Evolutionary conservation across 2,329 filamentous ascomycete genomes (phyloP).

Genomic region (Sarocladium brachiariae): DNA sequence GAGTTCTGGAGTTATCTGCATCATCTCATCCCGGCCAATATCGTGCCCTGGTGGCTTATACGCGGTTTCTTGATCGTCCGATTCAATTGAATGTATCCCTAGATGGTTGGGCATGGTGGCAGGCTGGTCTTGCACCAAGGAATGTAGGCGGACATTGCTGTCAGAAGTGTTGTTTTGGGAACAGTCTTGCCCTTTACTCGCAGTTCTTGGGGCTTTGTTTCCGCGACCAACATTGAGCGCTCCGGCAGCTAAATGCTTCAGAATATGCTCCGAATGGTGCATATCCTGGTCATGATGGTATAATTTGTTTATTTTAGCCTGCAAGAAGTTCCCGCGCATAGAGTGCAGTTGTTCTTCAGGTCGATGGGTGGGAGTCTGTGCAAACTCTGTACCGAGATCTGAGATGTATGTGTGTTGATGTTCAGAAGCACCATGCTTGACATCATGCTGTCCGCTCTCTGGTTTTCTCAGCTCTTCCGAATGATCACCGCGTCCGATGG

Average conservation of each 20-base stretch:
- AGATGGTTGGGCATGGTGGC: no score
- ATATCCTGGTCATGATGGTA: slow-evolving; percentile 28
- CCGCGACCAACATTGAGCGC: neutral
- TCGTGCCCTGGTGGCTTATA: neutral
- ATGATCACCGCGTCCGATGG: neutral
- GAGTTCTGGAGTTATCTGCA: neutral
- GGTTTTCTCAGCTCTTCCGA: no score
- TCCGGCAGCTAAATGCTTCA: slow-evolving; percentile 26
- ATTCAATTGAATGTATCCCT: neutral
- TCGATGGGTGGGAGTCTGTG: neutral
- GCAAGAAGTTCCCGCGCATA: slow-evolving; percentile 10
- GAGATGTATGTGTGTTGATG: neutral
- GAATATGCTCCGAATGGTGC: slow-evolving; percentile 26
- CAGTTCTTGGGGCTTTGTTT: neutral
- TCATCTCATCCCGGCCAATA: neutral
- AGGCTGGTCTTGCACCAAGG: neutral
- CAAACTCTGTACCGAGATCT: no score
- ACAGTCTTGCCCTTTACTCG: neutral
- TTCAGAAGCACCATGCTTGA: neutral
- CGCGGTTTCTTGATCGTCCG: neutral
- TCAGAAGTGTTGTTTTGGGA: neutral
- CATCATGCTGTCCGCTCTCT: no score
- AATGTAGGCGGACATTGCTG: neutral
- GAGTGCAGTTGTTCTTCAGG: neutral
- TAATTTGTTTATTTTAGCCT: slow-evolving; percentile 22